Percentiles rank a stretch among this genome's conserved stretches.
These are phyloP conservation scores for Coemansia guatemalensis DNA, from an alignment of 192 early-diverging fungal species.

Conservation along the genomic window DNA sequence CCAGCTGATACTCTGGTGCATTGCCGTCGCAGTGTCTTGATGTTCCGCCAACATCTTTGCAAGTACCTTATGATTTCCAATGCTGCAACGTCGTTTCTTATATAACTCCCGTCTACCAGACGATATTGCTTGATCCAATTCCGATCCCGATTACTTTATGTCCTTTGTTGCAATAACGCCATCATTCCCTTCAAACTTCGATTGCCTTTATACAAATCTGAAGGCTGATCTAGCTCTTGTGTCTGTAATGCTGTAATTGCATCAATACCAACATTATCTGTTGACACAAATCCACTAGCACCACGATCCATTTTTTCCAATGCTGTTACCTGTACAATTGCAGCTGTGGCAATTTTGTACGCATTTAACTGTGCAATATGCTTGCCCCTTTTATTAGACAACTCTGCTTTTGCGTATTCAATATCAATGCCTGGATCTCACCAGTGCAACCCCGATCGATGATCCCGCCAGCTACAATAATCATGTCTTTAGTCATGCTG, in stretches of 20 bases:
- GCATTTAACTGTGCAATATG: constrained; percentile 1
- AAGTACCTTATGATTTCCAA: not conserved
- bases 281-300: too few relatives aligned
- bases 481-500: not conserved
- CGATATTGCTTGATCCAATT: not conserved
- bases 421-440: not conserved
- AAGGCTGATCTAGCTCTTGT: too few relatives aligned
- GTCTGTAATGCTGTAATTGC: not conserved
- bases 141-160: too few relatives aligned
- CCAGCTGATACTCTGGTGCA: constrained; percentile 3
- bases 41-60: constrained; percentile 3
- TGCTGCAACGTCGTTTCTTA: constrained; percentile 4
- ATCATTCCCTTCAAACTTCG: too few relatives aligned
- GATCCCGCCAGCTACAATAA: not conserved
- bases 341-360: not conserved
- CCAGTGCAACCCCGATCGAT: not conserved
- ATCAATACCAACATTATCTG: too few relatives aligned
- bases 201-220: not conserved
- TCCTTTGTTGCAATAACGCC: too few relatives aligned
- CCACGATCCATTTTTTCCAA: too few relatives aligned
- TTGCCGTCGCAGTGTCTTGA: constrained; percentile 3
- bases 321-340: too few relatives aligned
- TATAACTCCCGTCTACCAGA: not conserved
- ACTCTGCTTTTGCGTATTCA: not conserved
- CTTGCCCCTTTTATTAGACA: not conserved